A percentile compares a stretch with the other conserved stretches of the same genome.
phyloP scores from a whole-genome alignment of 108 stramenopile genomes.

The Aurantiochytrium sp. region DNA sequence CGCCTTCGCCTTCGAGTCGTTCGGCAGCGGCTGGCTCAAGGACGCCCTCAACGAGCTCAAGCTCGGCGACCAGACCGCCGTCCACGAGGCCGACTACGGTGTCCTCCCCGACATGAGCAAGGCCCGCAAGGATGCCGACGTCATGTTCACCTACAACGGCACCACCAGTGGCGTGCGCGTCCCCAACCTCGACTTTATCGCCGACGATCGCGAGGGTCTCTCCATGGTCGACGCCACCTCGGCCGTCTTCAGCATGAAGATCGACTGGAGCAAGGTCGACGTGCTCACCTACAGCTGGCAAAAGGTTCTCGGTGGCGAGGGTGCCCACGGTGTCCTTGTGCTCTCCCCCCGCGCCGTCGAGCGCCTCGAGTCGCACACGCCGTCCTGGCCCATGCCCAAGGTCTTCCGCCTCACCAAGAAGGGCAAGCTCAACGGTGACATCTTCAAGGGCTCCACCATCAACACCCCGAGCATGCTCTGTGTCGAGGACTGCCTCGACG shows the following conservation, averaged over 20 bases:
- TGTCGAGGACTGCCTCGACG: constrained; percentile 99
- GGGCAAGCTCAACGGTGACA: constrained; percentile 80
- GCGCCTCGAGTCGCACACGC: constrained; percentile 85
- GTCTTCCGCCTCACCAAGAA: constrained; percentile 97
- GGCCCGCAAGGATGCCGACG: constrained; percentile 80
- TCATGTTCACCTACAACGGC: constrained; percentile 97
- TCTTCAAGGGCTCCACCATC: constrained; percentile 98
- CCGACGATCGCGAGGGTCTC: constrained; percentile 79
- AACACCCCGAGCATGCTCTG: constrained; percentile 99
- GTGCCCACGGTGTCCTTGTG: constrained; percentile 93
- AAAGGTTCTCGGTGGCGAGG: constrained; percentile 99
- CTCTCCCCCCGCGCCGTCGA: constrained; percentile 92
- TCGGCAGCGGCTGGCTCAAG: constrained; percentile 92
- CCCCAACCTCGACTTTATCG: constrained; percentile 74
- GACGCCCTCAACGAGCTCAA: constrained; percentile 87
- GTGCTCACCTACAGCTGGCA: constrained; percentile 99
- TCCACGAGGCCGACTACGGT: constrained; percentile 89
- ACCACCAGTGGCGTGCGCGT: constrained; percentile 97
- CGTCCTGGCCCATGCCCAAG: constrained; percentile 91
- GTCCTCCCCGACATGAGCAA: constrained; percentile 79
- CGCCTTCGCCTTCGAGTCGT: constrained; percentile 95
- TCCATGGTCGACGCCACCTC: constrained; percentile 96
- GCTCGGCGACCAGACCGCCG: constrained; percentile 67
- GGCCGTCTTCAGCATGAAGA: constrained; percentile 97
- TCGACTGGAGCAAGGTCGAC: constrained; percentile 96